These are phyloP conservation scores for Dimocarpus longan DNA, from an alignment of 345 rosid genomes.

Conservation along the genomic window DNA sequence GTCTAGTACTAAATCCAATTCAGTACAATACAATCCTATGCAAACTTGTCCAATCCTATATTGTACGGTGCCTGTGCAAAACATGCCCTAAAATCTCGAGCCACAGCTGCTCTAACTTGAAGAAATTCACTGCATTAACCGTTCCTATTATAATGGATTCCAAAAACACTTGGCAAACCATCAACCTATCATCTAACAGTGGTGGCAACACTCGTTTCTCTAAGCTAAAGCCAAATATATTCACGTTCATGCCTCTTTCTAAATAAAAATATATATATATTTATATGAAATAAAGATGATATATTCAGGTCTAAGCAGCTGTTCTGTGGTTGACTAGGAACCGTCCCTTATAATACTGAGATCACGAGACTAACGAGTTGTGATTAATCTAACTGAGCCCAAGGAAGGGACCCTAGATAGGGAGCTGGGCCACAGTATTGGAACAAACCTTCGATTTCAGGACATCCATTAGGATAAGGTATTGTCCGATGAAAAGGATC, in stretches of 20 bases:
- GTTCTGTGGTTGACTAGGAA: background rate
- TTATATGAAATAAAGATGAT: background rate
- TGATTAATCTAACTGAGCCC: conserved; percentile 39
- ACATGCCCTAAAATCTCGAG: background rate
- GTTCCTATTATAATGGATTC: background rate
- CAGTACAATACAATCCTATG: too few species aligned
- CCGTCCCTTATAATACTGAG: background rate
- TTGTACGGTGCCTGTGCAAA: too few species aligned
- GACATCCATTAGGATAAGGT: conserved; percentile 93
- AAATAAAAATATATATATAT: background rate
- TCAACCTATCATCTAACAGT: background rate
- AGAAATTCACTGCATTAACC: background rate
- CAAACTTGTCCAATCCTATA: too few species aligned
- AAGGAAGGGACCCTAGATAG: conserved; percentile 82
- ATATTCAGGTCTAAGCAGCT: conserved; percentile 14
- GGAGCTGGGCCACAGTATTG: conserved; percentile 76
- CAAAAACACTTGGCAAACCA: background rate
- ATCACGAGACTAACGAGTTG: background rate
- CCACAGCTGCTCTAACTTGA: background rate
- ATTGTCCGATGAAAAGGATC: conserved; percentile 92
- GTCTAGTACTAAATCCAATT: too few species aligned
- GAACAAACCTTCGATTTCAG: conserved; percentile 77
- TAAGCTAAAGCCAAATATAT: background rate
- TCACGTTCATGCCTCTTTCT: conserved; percentile 2
- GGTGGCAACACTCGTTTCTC: background rate